Evolutionary conservation across 768 basidiomycete species (phyloP).

Genomic region (Boletellus ananas): DNA sequence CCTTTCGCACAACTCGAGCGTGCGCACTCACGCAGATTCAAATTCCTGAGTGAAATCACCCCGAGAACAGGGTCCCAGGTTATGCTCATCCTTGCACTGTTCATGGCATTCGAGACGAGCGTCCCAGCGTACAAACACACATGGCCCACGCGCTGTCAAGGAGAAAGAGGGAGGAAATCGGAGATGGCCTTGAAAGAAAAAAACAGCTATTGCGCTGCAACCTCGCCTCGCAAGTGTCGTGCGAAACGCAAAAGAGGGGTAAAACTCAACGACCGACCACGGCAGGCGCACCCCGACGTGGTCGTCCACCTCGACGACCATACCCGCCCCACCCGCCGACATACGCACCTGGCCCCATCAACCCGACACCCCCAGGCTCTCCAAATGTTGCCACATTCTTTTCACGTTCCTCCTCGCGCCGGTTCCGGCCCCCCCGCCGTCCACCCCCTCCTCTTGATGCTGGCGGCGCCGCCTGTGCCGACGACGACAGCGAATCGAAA

Average conservation of each 20-base stretch:
- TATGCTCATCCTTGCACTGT: too few relatives aligned
- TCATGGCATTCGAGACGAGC: too few relatives aligned
- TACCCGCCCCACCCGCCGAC: constrained; percentile 77
- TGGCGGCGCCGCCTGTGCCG: constrained; percentile 35
- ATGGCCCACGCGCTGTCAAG: too few relatives aligned
- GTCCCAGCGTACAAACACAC: too few relatives aligned
- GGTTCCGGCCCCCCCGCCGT: constrained; percentile 53
- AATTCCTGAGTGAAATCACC: too few relatives aligned
- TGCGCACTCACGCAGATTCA: too few relatives aligned
- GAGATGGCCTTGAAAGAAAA: too few relatives aligned
- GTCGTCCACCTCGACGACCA: constrained; percentile 47
- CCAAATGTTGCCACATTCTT: constrained; percentile 86
- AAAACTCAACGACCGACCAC: constrained; percentile 20
- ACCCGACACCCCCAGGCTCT: constrained; percentile 73
- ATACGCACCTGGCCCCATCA: constrained; percentile 76
- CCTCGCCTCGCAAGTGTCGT: too few relatives aligned
- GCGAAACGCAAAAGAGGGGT: neutral
- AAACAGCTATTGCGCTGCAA: too few relatives aligned
- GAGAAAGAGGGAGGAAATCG: too few relatives aligned
- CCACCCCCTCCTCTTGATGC: constrained; percentile 37
- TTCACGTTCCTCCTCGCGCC: constrained; percentile 80
- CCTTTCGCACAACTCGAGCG: too few relatives aligned
- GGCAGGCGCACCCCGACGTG: constrained; percentile 31
- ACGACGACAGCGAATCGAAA: constrained; percentile 67
- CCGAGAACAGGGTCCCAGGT: too few relatives aligned